Base-by-base conservation (phyloP, 2,329 filamentous ascomycete genomes). In the Aspergillus melleus region DNA sequence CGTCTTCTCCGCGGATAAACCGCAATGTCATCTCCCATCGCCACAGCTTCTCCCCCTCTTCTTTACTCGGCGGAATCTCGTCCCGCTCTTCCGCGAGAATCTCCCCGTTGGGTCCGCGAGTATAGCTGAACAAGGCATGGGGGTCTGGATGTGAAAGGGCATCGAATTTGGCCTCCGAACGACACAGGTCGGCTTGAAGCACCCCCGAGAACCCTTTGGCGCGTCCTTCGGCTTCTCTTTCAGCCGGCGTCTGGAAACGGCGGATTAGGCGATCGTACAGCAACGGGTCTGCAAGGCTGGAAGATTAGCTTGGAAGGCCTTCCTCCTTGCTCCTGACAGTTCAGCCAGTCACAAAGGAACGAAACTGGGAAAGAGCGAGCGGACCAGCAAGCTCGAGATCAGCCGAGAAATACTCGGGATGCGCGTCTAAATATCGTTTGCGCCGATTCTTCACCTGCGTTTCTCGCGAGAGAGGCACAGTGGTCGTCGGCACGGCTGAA, bases 241-340 rank as follows among this genome's bases (percentile, higher is more conserved):
- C 91, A 4, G 83, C 80, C 2, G 88, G 78, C 1, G 88, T 88
- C 65, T 93, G 90, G 73, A 92, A 93, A 54, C 86, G 86, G 55
- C 91, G 87, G 61, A 96, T 85, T 24, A 96, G 82, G 55, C 86
- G 84, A 74, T 96, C 90, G 79, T 96, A 96, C 32, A 96, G 84
- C 9, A 94, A 79, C 1, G 92, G 91, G 76, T 95, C 90, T 83
- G 71, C 56, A 62, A 54, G 64, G 58, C 60, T 64, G 52, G 36
- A 44, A 58, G 57, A 58, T 76, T 74, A 76, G 73, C 70, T 64
- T 62, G 52, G 20, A 52, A 24, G 16, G 30, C 60, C 54, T 58
- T 29, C 22, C 59, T 49, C 39, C 61, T 39, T 55, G 36, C 60
- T 57, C 53, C 49, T 54, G 55, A 59, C 55, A 64, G 62, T 49